A percentile compares a stretch with the other conserved stretches of the same genome.
Conservation (phyloP, 352 stramenopile species). For the Aphanomyces invadans region DNA sequence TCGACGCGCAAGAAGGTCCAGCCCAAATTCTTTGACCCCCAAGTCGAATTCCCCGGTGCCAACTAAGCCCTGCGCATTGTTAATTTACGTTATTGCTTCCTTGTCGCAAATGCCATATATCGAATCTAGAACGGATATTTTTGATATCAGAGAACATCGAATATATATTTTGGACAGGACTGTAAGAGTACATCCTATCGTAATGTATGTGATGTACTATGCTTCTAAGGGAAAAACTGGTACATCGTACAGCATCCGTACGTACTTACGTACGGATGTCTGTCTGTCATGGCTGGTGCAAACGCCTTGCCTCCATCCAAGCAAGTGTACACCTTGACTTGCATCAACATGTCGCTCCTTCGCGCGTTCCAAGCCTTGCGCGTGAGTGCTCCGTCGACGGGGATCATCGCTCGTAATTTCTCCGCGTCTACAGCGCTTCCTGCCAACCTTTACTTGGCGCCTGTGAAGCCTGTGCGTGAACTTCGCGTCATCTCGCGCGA, state of each 20-base stretch:
- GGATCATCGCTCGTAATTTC: slow-evolving; percentile 9
- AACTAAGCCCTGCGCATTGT: slow-evolving; percentile 36
- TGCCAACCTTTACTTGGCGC: slow-evolving; percentile 58
- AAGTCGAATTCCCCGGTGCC: slow-evolving; percentile 65
- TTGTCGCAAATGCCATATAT: neutral
- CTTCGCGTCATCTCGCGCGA: slow-evolving; percentile 58
- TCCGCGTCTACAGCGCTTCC: slow-evolving; percentile 25
- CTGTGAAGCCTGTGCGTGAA: slow-evolving; percentile 57
- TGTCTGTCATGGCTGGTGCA: slow-evolving; percentile 6
- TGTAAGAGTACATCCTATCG: too few species aligned
- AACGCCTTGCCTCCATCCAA: slow-evolving; percentile 14
- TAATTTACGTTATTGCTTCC: slow-evolving; percentile 9
- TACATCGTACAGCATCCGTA: neutral
- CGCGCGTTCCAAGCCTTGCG: slow-evolving; percentile 24
- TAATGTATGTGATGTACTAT: neutral
- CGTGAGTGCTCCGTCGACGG: neutral
- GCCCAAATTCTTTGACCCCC: slow-evolving; percentile 70
- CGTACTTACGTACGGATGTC: neutral
- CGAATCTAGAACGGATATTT: neutral
- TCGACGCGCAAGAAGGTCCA: slow-evolving; percentile 50
- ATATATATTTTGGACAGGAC: too few species aligned
- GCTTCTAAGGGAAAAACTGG: neutral
- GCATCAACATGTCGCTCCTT: slow-evolving; percentile 19
- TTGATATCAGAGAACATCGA: neutral
- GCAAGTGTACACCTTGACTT: slow-evolving; percentile 18